These are phyloP conservation scores for Haematococcus sp. DNA, from an alignment of 139 green algal genomes.

Conservation along the genomic window DNA sequence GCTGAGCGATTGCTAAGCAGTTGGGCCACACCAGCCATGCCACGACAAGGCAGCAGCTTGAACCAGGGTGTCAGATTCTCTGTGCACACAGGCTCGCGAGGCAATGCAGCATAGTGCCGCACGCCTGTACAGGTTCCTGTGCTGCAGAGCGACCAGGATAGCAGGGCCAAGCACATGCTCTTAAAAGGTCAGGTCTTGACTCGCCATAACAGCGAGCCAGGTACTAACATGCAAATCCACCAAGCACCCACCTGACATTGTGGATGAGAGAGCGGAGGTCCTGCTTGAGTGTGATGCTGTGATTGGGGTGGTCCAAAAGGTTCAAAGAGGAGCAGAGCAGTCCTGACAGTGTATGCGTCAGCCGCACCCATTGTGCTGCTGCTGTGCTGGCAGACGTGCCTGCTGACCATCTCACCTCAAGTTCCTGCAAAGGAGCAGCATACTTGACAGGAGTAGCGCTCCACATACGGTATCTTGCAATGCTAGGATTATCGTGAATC, in stretches of 20 bases:
- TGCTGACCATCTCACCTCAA: constrained; percentile 1
- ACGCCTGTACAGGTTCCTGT: not conserved
- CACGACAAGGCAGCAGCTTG: constrained; percentile 84
- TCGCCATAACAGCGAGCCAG: not conserved
- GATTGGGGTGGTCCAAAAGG: constrained; percentile 18
- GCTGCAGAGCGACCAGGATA: not conserved
- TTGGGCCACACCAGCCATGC: constrained; percentile 50
- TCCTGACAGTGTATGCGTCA: constrained; percentile 57
- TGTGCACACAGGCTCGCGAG: constrained; percentile 78
- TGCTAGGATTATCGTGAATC: not conserved
- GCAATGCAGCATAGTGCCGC: constrained; percentile 60
- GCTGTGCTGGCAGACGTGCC: not conserved
- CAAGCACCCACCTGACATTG: not conserved
- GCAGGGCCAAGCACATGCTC: not conserved
- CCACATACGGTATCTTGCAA: too few species aligned
- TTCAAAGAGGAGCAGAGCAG: constrained; percentile 66
- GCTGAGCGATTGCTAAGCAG: constrained; percentile 44
- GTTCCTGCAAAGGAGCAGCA: not conserved
- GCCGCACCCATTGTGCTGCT: constrained; percentile 6
- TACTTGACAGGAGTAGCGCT: not conserved
- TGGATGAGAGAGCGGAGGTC: not conserved
- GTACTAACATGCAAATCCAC: too few species aligned
- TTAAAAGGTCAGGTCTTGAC: too few species aligned
- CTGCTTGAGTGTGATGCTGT: not conserved
- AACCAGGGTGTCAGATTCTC: constrained; percentile 93